Base-by-base conservation (phyloP, 2,329 filamentous ascomycete species). In the Ceratocystis albifundus region DNA sequence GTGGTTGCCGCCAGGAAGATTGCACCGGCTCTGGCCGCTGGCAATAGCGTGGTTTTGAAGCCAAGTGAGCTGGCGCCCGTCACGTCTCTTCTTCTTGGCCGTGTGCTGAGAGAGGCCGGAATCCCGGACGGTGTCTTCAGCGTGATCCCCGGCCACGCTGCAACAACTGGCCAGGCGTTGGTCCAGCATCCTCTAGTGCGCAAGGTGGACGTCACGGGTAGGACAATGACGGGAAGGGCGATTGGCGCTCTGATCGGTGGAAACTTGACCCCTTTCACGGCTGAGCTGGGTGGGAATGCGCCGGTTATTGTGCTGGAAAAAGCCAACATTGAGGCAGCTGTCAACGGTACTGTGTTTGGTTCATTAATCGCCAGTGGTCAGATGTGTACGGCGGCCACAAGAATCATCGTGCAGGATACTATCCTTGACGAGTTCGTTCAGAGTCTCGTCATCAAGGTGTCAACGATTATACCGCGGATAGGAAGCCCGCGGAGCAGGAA, bases 51-150 rank as follows among this genome's bases (percentile, higher is more conserved):
- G 20, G 77, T 84, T 4, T 69, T 83, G 20, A 84, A 84, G 72
- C 76, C 77, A n/a, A 79, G 76, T 22, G 81, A 84, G 71, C 82
- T 82, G 71, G 77, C 80, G 0, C 81, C 81, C 0, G 72, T 84
- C 62, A 77, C 78, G 4, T 61, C 65, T 2, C 71, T 72, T 6
- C 66, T 65, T 7, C 69, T 77, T 0, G 76, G 75, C 0, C 82
- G 82, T 36, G 77, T 91, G 15, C 80, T 90, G 67, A 81, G 84
- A 68, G 80, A 90, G 70, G 87, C 87, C 1, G 88, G 88, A 0
- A 90, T 91, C 71, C 88, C 88, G 1, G 82, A 87, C 0, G 88
- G 88, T 28, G 87, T 90, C 4, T 77, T 91, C 71, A 91, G 90
- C 73, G 80, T 91, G 66, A 71, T 91, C 30, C 88, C 88, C 61